Conservation (phyloP, 768 basidiomycete species). For the Clavaria fumosa region DNA sequence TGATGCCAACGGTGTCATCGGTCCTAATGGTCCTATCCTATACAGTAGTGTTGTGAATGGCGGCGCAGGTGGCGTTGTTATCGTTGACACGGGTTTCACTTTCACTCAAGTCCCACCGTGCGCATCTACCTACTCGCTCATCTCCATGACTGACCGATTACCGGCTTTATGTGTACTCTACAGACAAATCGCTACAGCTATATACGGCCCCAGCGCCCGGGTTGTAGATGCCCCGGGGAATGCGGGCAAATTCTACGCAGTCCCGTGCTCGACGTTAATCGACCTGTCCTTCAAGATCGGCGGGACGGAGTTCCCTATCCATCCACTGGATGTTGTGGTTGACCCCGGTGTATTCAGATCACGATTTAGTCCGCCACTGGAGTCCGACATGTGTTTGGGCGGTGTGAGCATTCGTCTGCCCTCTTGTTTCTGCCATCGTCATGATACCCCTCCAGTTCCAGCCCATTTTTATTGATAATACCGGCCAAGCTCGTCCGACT, state of each 20-base stretch:
- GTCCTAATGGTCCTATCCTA: constrained; percentile 42
- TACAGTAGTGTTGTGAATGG: constrained; percentile 31
- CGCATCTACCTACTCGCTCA: too few relatives aligned
- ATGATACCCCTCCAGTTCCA: constrained; percentile 61
- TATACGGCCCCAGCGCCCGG: too few relatives aligned
- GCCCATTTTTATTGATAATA: constrained; percentile 35
- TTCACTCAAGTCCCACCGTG: constrained; percentile 46
- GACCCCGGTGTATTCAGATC: too few relatives aligned
- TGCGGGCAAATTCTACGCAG: constrained; percentile 38
- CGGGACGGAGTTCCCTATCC: constrained; percentile 41
- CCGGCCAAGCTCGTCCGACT: too few relatives aligned
- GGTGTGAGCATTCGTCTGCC: constrained; percentile 14
- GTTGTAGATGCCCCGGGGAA: too few relatives aligned
- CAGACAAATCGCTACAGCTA: too few relatives aligned
- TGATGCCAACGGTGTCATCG: constrained; percentile 46
- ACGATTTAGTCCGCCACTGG: too few relatives aligned
- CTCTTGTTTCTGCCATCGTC: neutral
- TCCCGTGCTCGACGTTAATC: constrained; percentile 50
- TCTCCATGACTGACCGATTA: too few relatives aligned
- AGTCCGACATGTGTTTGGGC: constrained; percentile 29
- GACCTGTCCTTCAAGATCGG: constrained; percentile 52
- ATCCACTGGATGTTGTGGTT: constrained; percentile 51
- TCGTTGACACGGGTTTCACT: constrained; percentile 59
- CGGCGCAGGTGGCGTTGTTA: constrained; percentile 29
- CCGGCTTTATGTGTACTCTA: too few relatives aligned